Percentiles rank a stretch among this genome's conserved stretches.
phyloP scores from a whole-genome alignment of 768 basidiomycete genomes.

The Exsudoporus frostii region DNA sequence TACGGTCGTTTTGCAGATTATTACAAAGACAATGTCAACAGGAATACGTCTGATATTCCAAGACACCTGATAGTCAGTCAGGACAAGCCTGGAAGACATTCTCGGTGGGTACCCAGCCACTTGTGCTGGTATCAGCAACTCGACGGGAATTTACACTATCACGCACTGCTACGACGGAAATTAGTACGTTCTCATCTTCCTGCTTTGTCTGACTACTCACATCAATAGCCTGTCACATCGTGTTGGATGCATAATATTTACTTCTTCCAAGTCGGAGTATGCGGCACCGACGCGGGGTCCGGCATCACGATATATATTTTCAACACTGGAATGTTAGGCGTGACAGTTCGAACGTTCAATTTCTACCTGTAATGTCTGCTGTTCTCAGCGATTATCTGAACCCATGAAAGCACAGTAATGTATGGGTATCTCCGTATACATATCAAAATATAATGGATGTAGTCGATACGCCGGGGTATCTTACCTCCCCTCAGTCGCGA shows the following conservation, averaged over 20 bases:
- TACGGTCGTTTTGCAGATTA: slow-evolving; percentile 17
- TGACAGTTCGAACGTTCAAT: slow-evolving; percentile 8
- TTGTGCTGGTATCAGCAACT: slow-evolving; percentile 11
- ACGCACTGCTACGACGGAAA: slow-evolving; percentile 21
- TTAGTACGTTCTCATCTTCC: slow-evolving; percentile 17
- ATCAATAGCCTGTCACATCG: not conserved
- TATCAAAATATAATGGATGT: not conserved
- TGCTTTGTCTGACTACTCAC: not conserved
- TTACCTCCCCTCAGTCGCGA: not conserved
- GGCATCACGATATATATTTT: slow-evolving; percentile 29
- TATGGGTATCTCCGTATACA: not conserved
- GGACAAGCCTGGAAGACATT: slow-evolving; percentile 13
- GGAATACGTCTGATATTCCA: slow-evolving; percentile 21
- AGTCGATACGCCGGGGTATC: not conserved
- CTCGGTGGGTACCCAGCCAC: not conserved
- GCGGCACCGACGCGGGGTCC: slow-evolving; percentile 21
- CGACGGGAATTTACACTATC: slow-evolving; percentile 19
- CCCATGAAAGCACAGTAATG: not conserved
- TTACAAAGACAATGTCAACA: slow-evolving; percentile 23
- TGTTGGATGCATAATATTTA: not conserved
- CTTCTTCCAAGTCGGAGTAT: slow-evolving; percentile 14
- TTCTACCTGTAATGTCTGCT: not conserved
- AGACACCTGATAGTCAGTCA: slow-evolving; percentile 12
- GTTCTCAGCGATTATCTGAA: not conserved
- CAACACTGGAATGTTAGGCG: slow-evolving; percentile 18